These are phyloP conservation scores for Hibiscus mutabilis DNA, from an alignment of 345 rosid genomes.

Conservation along the genomic window DNA sequence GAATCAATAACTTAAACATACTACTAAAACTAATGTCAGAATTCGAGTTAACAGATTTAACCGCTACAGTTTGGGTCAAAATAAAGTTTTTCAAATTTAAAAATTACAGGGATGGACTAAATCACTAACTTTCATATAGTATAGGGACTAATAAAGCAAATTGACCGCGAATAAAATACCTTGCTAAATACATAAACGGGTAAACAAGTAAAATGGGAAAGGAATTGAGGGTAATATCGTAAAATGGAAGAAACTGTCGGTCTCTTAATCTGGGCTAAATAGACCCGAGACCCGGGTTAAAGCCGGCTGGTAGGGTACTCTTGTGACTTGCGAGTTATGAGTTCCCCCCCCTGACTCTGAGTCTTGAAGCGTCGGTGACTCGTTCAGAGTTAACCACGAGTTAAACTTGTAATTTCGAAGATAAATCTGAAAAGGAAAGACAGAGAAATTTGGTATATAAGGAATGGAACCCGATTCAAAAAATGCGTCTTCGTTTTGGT, in stretches of 20 bases:
- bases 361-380: constrained; percentile 72
- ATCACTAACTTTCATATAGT: too few species aligned
- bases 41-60: too few species aligned
- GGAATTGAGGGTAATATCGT: constrained; percentile 24
- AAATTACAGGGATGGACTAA: too few species aligned
- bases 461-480: constrained; percentile 20
- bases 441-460: constrained; percentile 15
- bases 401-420: not conserved
- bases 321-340: constrained; percentile 20
- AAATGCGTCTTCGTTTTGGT: constrained; percentile 18
- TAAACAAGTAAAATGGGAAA: not conserved
- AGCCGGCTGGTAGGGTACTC: constrained; percentile 26
- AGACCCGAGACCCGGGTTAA: constrained; percentile 42
- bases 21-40: too few species aligned
- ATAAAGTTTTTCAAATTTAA: too few species aligned
- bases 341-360: not conserved
- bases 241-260: constrained; percentile 48
- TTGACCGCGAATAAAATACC: too few species aligned
- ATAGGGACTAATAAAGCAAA: too few species aligned
- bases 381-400: constrained; percentile 39
- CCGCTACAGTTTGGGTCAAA: too few species aligned
- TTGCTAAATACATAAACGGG: not conserved
- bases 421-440: constrained; percentile 14
- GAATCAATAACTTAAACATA: too few species aligned
- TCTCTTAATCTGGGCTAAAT: constrained; percentile 46